Conservation (phyloP, 2,329 filamentous ascomycete genomes). For the Sclerotinia spermophila region DNA sequence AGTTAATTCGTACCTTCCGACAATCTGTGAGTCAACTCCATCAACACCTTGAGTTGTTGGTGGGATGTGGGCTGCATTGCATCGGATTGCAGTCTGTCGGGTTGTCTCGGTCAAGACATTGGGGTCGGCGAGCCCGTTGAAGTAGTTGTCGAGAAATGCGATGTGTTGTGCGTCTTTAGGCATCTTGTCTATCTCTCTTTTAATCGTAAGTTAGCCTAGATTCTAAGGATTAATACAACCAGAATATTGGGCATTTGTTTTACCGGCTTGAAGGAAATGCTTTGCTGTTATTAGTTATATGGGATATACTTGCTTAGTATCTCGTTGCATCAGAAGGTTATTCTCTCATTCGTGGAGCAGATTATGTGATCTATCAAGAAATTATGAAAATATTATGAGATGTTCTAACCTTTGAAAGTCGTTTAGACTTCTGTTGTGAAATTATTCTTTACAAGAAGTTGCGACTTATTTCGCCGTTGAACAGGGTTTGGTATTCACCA, state of each 20-base stretch:
- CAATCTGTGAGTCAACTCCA: constrained; percentile 4
- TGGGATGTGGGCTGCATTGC: not conserved
- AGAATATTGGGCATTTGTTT: not conserved
- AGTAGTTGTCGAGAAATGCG: not conserved
- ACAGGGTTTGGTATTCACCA: not conserved
- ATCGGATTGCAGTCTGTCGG: not conserved
- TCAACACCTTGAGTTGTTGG: not conserved
- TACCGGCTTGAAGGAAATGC: not conserved
- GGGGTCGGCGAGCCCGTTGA: not conserved
- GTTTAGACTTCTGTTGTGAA: too few relatives aligned
- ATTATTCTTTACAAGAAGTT: not conserved
- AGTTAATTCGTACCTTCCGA: not conserved
- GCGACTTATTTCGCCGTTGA: too few relatives aligned
- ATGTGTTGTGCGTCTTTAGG: not conserved
- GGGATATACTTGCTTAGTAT: not conserved
- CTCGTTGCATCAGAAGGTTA: not conserved
- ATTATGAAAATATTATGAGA: not conserved
- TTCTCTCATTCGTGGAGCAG: not conserved
- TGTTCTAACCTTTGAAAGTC: not conserved
- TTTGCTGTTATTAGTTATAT: too few relatives aligned
- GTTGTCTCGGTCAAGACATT: not conserved
- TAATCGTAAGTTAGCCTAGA: not conserved
- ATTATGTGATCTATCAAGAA: not conserved
- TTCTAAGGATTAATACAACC: not conserved
- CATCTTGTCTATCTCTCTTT: not conserved